These are phyloP conservation scores for Pseudogymnoascus sp. DNA, from an alignment of 2,329 filamentous ascomycete genomes.

Conservation along the genomic window DNA sequence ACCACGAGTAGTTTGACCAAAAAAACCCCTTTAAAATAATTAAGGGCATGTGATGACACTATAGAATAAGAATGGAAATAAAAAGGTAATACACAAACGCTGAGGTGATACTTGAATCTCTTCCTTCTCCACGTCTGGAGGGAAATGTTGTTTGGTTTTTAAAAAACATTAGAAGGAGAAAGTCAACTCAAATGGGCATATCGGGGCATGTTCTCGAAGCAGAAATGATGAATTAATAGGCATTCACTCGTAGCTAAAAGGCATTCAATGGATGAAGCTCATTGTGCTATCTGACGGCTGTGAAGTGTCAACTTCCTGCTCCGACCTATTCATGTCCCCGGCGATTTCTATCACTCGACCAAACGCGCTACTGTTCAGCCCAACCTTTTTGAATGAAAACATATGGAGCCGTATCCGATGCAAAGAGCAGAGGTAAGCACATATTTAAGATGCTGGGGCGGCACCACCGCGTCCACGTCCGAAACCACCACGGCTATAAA, in stretches of 20 bases:
- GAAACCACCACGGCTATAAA: constrained; percentile 68
- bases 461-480: constrained; percentile 81
- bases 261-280: constrained; percentile 27
- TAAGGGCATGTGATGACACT: not conserved
- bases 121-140: not conserved
- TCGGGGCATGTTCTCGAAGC: constrained; percentile 2
- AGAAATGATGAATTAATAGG: constrained; percentile 8
- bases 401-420: constrained; percentile 29
- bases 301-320: constrained; percentile 36
- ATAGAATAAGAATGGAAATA: not conserved
- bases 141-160: not conserved
- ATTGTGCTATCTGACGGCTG: constrained; percentile 32
- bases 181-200: constrained; percentile 6
- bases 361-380: constrained; percentile 41
- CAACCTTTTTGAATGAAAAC: constrained; percentile 29
- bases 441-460: constrained; percentile 40
- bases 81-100: not conserved
- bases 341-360: constrained; percentile 42
- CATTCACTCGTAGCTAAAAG: constrained; percentile 11
- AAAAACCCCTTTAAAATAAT: not conserved
- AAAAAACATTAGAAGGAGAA: not conserved
- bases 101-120: not conserved
- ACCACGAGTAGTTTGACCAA: not conserved
- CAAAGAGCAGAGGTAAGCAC: constrained; percentile 27
- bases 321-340: constrained; percentile 38